Evolutionary conservation across 2,329 filamentous ascomycete species (phyloP).

Genomic region (Penicillium sp.): DNA sequence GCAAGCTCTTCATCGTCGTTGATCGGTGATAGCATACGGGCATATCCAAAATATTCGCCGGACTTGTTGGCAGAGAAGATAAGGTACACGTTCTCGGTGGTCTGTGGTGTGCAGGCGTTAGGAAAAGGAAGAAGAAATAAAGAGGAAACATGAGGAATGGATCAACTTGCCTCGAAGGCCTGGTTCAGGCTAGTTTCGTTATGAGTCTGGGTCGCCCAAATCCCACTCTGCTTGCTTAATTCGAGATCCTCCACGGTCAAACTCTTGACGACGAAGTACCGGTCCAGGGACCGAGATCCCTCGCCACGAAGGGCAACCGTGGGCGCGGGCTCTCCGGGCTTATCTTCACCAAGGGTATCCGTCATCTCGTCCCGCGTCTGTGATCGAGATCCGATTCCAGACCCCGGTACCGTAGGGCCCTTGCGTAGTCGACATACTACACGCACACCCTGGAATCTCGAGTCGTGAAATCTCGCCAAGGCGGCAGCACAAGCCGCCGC

Average conservation of each 20-base stretch:
- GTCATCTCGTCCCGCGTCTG: constrained; percentile 26
- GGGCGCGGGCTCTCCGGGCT: not conserved
- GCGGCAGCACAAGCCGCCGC: constrained; percentile 70
- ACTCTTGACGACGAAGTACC: constrained; percentile 90
- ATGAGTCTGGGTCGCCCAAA: constrained; percentile 92
- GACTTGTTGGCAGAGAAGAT: constrained; percentile 97
- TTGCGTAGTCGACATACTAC: constrained; percentile 77
- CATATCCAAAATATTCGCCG: constrained; percentile 93
- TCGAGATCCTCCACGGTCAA: constrained; percentile 87
- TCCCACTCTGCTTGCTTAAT: constrained; percentile 75
- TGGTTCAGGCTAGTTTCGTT: constrained; percentile 80
- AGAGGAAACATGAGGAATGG: not conserved
- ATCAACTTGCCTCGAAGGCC: constrained; percentile 65
- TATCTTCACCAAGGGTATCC: constrained; percentile 9
- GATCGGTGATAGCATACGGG: constrained; percentile 80
- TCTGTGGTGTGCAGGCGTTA: constrained; percentile 45
- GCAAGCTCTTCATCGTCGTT: constrained; percentile 67
- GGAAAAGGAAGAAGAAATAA: not conserved
- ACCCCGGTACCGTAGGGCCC: constrained; percentile 43
- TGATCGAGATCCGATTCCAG: constrained; percentile 42
- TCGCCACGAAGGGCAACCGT: constrained; percentile 17
- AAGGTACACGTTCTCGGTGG: constrained; percentile 76
- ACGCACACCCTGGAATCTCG: constrained; percentile 76
- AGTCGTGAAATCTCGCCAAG: constrained; percentile 82
- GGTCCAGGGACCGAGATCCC: constrained; percentile 54